These are phyloP conservation scores for Bifiguratus adelaidae DNA, from an alignment of 192 early-diverging fungal genomes.

Conservation along the genomic window DNA sequence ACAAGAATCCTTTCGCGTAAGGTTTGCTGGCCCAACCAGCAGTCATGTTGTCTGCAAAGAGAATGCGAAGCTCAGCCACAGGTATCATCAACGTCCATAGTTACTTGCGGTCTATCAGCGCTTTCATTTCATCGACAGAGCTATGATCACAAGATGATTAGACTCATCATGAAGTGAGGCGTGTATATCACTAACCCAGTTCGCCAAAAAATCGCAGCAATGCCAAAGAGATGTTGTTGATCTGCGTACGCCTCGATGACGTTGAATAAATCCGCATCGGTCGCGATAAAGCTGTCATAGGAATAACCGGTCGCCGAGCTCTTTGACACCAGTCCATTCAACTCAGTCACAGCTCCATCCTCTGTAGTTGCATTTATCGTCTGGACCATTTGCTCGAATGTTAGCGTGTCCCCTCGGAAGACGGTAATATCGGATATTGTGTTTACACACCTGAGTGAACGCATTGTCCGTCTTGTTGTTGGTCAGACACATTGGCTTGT, in stretches of 20 bases:
- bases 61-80: no score
- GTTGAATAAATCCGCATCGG: conserved; percentile 8
- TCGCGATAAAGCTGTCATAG: conserved; percentile 6
- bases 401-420: not conserved
- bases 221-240: conserved; percentile 3
- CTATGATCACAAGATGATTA: conserved; percentile 12
- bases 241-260: conserved; percentile 3
- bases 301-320: not conserved
- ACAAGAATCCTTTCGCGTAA: conserved; percentile 5
- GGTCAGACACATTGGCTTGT: no score
- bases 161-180: no score
- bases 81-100: no score
- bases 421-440: not conserved
- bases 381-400: not conserved
- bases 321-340: not conserved
- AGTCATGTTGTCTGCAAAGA: not conserved
- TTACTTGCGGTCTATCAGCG: conserved; percentile 4
- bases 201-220: conserved; percentile 2
- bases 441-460: conserved; percentile 1
- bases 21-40: conserved; percentile 3
- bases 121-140: not conserved
- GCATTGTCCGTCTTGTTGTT: no score
- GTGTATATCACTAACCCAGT: no score
- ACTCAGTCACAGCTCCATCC: not conserved
- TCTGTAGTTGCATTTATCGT: not conserved